These are phyloP conservation scores for Neoarthrinium moseri DNA, from an alignment of 2,329 filamentous ascomycete species.

Conservation along the genomic window DNA sequence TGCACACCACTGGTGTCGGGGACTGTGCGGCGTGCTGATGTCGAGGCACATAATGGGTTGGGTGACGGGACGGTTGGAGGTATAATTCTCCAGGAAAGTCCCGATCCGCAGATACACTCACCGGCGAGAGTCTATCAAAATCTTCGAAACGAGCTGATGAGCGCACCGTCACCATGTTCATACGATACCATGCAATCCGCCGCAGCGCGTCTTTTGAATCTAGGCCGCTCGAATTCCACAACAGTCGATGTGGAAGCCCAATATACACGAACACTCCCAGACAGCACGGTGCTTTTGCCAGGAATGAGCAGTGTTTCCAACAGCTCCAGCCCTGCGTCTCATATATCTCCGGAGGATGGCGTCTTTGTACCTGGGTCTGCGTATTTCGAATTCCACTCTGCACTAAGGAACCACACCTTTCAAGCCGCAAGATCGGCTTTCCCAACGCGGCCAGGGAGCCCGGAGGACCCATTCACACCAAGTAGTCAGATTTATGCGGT, in stretches of 20 bases:
- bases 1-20: too few species aligned
- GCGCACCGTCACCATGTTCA: background rate
- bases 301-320: too few species aligned
- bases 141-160: background rate
- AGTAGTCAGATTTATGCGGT: too few species aligned
- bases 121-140: background rate
- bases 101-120: too few species aligned
- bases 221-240: background rate
- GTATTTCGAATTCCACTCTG: constrained; percentile 45
- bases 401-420: constrained; percentile 42
- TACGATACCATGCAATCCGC: background rate
- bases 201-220: background rate
- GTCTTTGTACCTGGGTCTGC: constrained; percentile 46
- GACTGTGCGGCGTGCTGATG: too few species aligned
- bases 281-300: background rate
- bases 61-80: too few species aligned
- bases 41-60: too few species aligned
- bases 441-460: constrained; percentile 25
- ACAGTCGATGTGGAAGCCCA: background rate
- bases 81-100: too few species aligned
- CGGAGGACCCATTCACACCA: too few species aligned
- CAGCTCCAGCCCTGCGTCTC: too few species aligned
- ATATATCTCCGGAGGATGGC: constrained; percentile 19
- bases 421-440: constrained; percentile 39
- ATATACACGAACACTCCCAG: background rate